Conservation (phyloP, 2,329 filamentous ascomycete genomes). For the Alternaria ventricosa region DNA sequence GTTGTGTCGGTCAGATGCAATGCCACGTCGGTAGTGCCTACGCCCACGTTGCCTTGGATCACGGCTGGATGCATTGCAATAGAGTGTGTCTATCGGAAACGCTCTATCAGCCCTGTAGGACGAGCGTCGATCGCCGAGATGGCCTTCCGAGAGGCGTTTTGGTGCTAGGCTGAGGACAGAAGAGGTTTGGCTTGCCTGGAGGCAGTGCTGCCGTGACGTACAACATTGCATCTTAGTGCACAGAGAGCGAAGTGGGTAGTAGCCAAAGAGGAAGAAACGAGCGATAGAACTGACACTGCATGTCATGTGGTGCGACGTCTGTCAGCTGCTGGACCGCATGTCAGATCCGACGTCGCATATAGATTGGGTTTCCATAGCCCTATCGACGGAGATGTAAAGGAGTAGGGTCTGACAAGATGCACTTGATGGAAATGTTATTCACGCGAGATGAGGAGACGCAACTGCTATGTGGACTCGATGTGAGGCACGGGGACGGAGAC, state of each 20-base stretch:
- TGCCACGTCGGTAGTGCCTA: conserved; percentile 10
- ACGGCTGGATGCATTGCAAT: conserved; percentile 14
- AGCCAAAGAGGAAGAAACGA: conserved; percentile 24
- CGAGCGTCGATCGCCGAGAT: background rate
- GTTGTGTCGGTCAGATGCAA: conserved; percentile 4
- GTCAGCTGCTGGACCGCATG: conserved; percentile 14
- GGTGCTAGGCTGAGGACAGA: conserved; percentile 33
- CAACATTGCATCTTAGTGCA: conserved; percentile 2
- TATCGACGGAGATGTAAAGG: conserved; percentile 20
- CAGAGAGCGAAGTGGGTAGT: conserved; percentile 20
- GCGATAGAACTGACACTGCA: conserved; percentile 25
- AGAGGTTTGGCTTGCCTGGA: conserved; percentile 19
- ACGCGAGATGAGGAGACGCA: background rate
- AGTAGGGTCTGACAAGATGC: conserved; percentile 21
- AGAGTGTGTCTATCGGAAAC: conserved; percentile 20
- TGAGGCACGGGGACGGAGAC: background rate
- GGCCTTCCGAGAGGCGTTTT: conserved; percentile 30
- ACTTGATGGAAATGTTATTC: conserved; percentile 11
- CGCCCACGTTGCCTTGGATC: conserved; percentile 6
- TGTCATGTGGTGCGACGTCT: conserved; percentile 12
- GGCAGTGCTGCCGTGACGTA: background rate
- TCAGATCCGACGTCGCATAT: conserved; percentile 28
- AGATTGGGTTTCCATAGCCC: conserved; percentile 1
- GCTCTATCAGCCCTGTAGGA: conserved; percentile 29
- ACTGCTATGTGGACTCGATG: background rate